Percentiles rank a stretch among this genome's conserved stretches.
phyloP scores from a whole-genome alignment of 257 asterid species.

The Nicotiana obtusifolia region DNA sequence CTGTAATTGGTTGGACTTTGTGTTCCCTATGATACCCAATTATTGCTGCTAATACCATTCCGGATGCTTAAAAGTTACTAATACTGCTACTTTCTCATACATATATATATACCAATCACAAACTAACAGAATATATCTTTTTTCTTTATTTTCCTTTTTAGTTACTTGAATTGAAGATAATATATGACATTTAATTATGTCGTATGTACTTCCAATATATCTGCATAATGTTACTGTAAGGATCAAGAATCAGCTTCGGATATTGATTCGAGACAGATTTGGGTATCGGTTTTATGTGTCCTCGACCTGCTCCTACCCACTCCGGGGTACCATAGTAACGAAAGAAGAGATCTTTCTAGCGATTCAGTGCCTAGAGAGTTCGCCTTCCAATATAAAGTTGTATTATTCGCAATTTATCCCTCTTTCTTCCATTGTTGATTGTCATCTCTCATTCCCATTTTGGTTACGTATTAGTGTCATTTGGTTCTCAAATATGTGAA shows the following conservation, averaged over 20 bases:
- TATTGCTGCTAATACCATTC: conserved; percentile 2
- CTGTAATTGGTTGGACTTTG: background rate
- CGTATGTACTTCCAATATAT: background rate
- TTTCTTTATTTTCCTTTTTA: background rate
- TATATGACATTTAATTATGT: background rate
- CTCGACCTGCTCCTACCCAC: too few relatives aligned
- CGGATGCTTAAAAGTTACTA: background rate
- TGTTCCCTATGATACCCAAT: background rate
- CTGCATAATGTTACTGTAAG: background rate
- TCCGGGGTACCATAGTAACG: too few relatives aligned
- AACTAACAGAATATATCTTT: too few relatives aligned
- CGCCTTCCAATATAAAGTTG: too few relatives aligned
- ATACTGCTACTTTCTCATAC: too few relatives aligned
- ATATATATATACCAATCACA: too few relatives aligned
- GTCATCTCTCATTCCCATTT: background rate
- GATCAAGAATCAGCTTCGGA: too few relatives aligned
- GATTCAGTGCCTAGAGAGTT: too few relatives aligned
- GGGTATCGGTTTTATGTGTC: too few relatives aligned
- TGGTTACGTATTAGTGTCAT: background rate
- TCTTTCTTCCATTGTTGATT: background rate
- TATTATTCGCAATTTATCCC: background rate
- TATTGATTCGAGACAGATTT: too few relatives aligned
- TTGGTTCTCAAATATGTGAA: background rate
- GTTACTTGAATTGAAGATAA: background rate
- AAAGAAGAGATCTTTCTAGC: too few relatives aligned